Evolutionary conservation across 176 grass and related monocot genomes (phyloP).

Genomic region (Carex pumila): DNA sequence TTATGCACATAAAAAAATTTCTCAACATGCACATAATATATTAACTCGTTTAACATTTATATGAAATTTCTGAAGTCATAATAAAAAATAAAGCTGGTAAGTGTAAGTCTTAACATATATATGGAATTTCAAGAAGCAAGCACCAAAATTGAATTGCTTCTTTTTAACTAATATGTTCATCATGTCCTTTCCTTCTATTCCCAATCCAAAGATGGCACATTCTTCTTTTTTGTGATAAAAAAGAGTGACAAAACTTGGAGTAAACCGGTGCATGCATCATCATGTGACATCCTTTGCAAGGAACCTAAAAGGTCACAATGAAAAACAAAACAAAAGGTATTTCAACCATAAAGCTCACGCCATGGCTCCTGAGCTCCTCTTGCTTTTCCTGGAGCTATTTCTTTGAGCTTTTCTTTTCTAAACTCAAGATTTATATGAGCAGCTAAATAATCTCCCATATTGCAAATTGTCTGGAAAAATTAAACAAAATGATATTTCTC

Average conservation of each 20-base stretch:
- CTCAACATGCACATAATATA: too few relatives aligned
- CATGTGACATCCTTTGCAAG: not conserved
- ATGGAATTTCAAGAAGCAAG: not conserved
- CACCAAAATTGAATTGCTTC: not conserved
- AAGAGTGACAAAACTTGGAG: not conserved
- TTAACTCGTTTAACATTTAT: too few relatives aligned
- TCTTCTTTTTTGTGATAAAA: not conserved
- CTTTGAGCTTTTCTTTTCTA: not conserved
- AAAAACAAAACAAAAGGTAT: not conserved
- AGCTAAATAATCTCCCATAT: not conserved
- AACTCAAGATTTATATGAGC: slow-evolving; percentile 16
- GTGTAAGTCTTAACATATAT: too few relatives aligned
- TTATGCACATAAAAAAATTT: too few relatives aligned
- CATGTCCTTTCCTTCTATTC: not conserved
- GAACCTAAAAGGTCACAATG: not conserved
- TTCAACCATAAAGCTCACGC: slow-evolving; percentile 16
- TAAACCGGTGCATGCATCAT: not conserved
- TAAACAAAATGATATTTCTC: not conserved
- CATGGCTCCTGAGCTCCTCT: slow-evolving; percentile 1
- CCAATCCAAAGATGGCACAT: not conserved
- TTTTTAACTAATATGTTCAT: not conserved
- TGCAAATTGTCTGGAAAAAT: slow-evolving; percentile 1
- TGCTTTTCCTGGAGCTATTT: not conserved
- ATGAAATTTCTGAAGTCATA: too few relatives aligned
- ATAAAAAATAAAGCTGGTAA: too few relatives aligned